A percentile compares a stretch with the other conserved stretches of the same genome.
These are phyloP conservation scores for Angomonas deanei DNA, from an alignment of 208 protist species.

Conservation along the genomic window DNA sequence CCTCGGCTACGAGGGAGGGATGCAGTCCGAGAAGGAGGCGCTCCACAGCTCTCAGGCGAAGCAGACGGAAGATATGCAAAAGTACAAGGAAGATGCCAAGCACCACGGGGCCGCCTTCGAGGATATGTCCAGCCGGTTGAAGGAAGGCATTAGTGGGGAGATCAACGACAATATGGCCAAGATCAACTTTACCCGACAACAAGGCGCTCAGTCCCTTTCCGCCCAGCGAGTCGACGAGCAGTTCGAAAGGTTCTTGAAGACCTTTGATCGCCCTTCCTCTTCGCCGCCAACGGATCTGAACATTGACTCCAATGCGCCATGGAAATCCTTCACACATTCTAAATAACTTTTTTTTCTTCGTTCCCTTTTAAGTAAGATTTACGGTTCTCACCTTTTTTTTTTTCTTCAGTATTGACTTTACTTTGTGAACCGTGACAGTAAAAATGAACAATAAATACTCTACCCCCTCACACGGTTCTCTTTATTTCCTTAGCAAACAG, in stretches of 20 bases:
- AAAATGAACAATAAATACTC: background rate
- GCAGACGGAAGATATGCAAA: slow-evolving; percentile 53
- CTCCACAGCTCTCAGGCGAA: slow-evolving; percentile 25
- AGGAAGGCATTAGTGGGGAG: slow-evolving; percentile 36
- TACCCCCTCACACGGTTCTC: too few species aligned
- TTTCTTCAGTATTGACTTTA: background rate
- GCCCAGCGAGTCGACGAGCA: slow-evolving; percentile 81
- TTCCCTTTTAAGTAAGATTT: slow-evolving; percentile 7
- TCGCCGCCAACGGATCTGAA: slow-evolving; percentile 19
- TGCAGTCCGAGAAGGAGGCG: slow-evolving; percentile 50
- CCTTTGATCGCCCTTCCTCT: slow-evolving; percentile 38
- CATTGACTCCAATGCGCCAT: slow-evolving; percentile 79
- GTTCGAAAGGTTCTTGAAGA: slow-evolving; percentile 84
- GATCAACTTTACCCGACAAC: slow-evolving; percentile 70
- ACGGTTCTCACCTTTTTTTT: background rate
- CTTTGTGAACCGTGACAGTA: background rate
- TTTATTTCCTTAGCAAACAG: too few species aligned
- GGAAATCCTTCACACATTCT: slow-evolving; percentile 69
- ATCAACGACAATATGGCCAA: slow-evolving; percentile 80
- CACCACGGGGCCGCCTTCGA: slow-evolving; percentile 18
- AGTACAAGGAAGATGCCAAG: slow-evolving; percentile 21
- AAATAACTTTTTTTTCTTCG: slow-evolving; percentile 14
- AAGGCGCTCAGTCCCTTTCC: slow-evolving; percentile 58
- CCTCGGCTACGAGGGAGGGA: slow-evolving; percentile 83
- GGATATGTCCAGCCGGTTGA: slow-evolving; percentile 7